These are phyloP conservation scores for Quaeritorhiza haematococci DNA, from an alignment of 371 early-diverging fungal species.

Conservation along the genomic window DNA sequence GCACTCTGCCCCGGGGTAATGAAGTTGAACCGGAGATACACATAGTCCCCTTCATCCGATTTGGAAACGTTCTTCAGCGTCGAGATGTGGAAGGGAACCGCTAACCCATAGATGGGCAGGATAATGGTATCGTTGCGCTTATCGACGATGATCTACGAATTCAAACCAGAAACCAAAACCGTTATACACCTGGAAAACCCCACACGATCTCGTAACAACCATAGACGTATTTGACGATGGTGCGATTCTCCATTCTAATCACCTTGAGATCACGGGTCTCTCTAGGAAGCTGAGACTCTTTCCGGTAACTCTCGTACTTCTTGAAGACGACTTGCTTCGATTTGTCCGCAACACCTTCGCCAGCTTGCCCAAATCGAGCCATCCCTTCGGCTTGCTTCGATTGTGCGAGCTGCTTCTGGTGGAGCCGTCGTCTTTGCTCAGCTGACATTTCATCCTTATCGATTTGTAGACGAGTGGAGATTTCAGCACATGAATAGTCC, in stretches of 20 bases:
- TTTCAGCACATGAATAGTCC: too few species aligned
- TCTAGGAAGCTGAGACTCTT: slow-evolving; percentile 80
- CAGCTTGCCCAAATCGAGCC: slow-evolving; percentile 64
- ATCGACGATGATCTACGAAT: slow-evolving; percentile 82
- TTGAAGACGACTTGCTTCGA: slow-evolving; percentile 69
- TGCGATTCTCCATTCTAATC: neutral
- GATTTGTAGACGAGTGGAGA: neutral
- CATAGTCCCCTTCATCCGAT: slow-evolving; percentile 90
- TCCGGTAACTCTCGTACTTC: slow-evolving; percentile 90
- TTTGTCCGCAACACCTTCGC: slow-evolving; percentile 50
- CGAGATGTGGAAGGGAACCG: slow-evolving; percentile 98
- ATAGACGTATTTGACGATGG: slow-evolving; percentile 1
- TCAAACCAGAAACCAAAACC: neutral
- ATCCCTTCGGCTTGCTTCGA: slow-evolving; percentile 74
- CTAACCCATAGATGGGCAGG: slow-evolving; percentile 93
- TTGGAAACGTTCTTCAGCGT: slow-evolving; percentile 94
- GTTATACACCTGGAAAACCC: too few species aligned
- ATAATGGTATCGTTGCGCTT: slow-evolving; percentile 81
- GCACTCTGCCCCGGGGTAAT: slow-evolving; percentile 89
- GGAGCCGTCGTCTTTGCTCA: slow-evolving; percentile 74
- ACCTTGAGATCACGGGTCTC: slow-evolving; percentile 60
- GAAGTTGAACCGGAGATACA: slow-evolving; percentile 96
- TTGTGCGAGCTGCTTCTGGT: slow-evolving; percentile 81
- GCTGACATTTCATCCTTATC: slow-evolving; percentile 67
- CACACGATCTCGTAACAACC: slow-evolving; percentile 7